Evolutionary conservation across 202 grass and related monocot genomes (phyloP), one percentile per base, ranked within the genome.

Genomic region (Zizania palustris): DNA sequence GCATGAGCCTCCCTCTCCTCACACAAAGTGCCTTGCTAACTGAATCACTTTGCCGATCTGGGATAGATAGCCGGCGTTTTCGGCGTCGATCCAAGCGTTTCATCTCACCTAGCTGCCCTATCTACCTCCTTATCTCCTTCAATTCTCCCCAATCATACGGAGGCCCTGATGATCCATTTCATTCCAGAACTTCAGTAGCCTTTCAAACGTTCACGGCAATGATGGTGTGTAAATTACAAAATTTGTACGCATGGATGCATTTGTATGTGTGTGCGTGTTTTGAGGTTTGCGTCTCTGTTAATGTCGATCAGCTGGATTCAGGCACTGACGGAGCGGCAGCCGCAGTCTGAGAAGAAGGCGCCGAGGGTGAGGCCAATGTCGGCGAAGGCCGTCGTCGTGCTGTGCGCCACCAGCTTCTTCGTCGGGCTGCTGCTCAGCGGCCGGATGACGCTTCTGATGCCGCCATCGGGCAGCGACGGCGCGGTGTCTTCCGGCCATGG

Each of bases 351-450:
- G 78, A 97, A 93, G 93, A 91, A 90, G 80, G 57, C 65, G 3
- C 8, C 73, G 12, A 81, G 88, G 60, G 38, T 72, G 45, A 83
- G 82, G 82, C 79, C 82, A 5, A 69, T 93, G 86, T 83, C 84
- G 10, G 82, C 58, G 28, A 97, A 87, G 75, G 80, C 72, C 4
- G 53, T 91, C 34, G 53, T 53, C 42, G 22, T 82, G 42, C 84
- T 97, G 14, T 89, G 90, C 58, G 58, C 83, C 13, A 69, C 90
- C 2, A 89, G 93, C 82, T 97, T 97, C 89, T 83, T 93, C 54
- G 39, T 86, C 8, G 93, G 90, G 28, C 28, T 28, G 28, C 28
- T 28, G 28, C 28, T 28, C 28, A 28, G 28, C 28, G 28, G 28
- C 28, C 28, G 28, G 28, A 28, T 28, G 28, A 28, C 28, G 28